These are phyloP conservation scores for Daldinia caldariorum DNA, from an alignment of 495 filamentous ascomycete genomes.

Conservation along the genomic window DNA sequence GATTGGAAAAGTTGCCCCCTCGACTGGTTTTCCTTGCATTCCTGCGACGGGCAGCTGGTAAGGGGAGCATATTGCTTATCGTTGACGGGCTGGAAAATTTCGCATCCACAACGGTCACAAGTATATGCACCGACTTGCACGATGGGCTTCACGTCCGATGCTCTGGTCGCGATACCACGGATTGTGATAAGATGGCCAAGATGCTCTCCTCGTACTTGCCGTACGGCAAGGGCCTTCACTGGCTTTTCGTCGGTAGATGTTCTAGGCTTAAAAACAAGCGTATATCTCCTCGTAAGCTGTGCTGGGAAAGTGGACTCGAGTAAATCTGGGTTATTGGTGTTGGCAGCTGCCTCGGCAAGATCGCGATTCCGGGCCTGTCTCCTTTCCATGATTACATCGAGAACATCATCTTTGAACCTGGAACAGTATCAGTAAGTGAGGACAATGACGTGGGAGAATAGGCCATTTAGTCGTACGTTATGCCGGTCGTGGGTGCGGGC, in stretches of 20 bases:
- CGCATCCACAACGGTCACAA: slow-evolving; percentile 93
- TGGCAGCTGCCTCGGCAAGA: slow-evolving; percentile 72
- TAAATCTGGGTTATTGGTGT: slow-evolving; percentile 67
- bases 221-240: slow-evolving; percentile 89
- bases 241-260: slow-evolving; percentile 74
- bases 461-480: slow-evolving; percentile 66
- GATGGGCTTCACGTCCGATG: slow-evolving; percentile 98
- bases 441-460: slow-evolving; percentile 12
- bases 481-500: slow-evolving; percentile 78
- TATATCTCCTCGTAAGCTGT: slow-evolving; percentile 91
- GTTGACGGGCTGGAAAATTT: slow-evolving; percentile 96
- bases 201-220: slow-evolving; percentile 90
- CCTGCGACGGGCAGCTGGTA: slow-evolving; percentile 82
- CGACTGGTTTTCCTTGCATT: slow-evolving; percentile 88
- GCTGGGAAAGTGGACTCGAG: slow-evolving; percentile 81
- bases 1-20: slow-evolving; percentile 94
- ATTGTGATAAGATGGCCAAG: slow-evolving; percentile 93
- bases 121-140: slow-evolving; percentile 97
- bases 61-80: slow-evolving; percentile 90
- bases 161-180: slow-evolving; percentile 91
- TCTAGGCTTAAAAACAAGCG: slow-evolving; percentile 91
- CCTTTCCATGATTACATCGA: slow-evolving; percentile 95
- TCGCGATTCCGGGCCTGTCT: slow-evolving; percentile 85
- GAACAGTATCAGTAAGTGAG: slow-evolving; percentile 21
- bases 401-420: slow-evolving; percentile 95